Conservation (phyloP, 2,329 filamentous ascomycete genomes). For the Zymoseptoria passerinii region DNA sequence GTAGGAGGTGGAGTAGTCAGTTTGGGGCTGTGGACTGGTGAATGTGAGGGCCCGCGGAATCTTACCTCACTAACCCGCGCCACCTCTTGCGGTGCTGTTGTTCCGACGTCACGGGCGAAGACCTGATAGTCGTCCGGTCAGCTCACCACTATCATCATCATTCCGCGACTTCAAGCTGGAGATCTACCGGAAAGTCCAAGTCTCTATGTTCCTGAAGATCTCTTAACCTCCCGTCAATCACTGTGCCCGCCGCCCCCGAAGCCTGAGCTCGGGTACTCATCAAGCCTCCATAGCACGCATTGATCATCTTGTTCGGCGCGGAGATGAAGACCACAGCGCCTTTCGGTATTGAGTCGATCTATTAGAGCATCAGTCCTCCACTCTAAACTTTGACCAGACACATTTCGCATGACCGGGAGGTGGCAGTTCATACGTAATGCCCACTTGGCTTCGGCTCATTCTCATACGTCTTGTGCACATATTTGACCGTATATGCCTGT, state of each 20-base stretch:
- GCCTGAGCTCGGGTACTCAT: conserved; percentile 44
- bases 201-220: conserved; percentile 48
- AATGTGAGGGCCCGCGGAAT: neutral
- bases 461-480: conserved; percentile 41
- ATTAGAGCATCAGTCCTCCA: conserved; percentile 22
- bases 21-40: neutral
- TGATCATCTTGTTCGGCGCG: conserved; percentile 38
- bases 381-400: neutral
- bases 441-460: conserved; percentile 36
- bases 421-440: conserved; percentile 37
- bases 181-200: conserved; percentile 37
- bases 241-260: conserved; percentile 40
- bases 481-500: conserved; percentile 48
- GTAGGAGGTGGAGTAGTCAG: neutral
- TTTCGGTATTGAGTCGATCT: conserved; percentile 41
- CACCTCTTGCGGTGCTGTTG: conserved; percentile 26
- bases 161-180: neutral
- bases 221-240: conserved; percentile 47
- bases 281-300: conserved; percentile 48
- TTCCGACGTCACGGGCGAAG: conserved; percentile 30
- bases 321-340: conserved; percentile 46
- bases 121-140: conserved; percentile 12
- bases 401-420: too few species aligned
- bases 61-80: conserved; percentile 25
- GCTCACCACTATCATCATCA: too few species aligned